Evolutionary conservation across 192 early-diverging fungal genomes (phyloP), one percentile per base, ranked within the genome.

Genomic region (Dissophora globulifera): DNA sequence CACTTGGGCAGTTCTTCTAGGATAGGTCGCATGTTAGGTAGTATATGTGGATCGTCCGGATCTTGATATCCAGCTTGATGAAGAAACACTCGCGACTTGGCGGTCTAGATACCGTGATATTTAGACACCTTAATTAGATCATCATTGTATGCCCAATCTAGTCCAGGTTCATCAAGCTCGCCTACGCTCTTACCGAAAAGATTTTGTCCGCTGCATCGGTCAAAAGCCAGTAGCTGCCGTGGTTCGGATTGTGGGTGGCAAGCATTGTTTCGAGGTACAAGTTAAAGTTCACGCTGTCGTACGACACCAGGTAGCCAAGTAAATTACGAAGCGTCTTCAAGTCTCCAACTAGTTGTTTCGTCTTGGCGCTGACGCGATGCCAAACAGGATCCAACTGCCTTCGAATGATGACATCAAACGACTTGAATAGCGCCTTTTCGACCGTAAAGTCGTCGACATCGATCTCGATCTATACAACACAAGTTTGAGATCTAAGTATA

Each of bases 1-100:
- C 96, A 98, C 69, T 99, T 99, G 17, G 97, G 97, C n/a, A 90
- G 89, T 43, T 93, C 94, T 67, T 99, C 97, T 41, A 98, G 67
- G 31, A 91, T 84, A 0, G 92, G 89, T 52, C 86, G 75, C 46
- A 93, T 85, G 27, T 84, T 79, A 1, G 88, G 83, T 2, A 95
- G 93, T 22, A 96, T 69, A 6, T 83, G 82, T 59, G 78, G 52
- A 17, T 61, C 48, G 48, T 85, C 84, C n/a, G 79, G 70, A 33
- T 62, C 42, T 20, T 51, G 35, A 15, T 67, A 64, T 52, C 48
- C 61, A 38, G 42, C 50, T 10, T 55, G 50, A 27, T 67, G 71
- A 25, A 84, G 32, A 62, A 70, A 83, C 16, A 84, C 72, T 35
- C 86, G 54, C 35, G 79, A 69, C 55, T 81, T 80, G 8, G 84